A percentile compares a stretch with the other conserved stretches of the same genome.
These are phyloP conservation scores for Neofusicoccum sp. DNA, from an alignment of 2,329 filamentous ascomycete species.

Conservation along the genomic window DNA sequence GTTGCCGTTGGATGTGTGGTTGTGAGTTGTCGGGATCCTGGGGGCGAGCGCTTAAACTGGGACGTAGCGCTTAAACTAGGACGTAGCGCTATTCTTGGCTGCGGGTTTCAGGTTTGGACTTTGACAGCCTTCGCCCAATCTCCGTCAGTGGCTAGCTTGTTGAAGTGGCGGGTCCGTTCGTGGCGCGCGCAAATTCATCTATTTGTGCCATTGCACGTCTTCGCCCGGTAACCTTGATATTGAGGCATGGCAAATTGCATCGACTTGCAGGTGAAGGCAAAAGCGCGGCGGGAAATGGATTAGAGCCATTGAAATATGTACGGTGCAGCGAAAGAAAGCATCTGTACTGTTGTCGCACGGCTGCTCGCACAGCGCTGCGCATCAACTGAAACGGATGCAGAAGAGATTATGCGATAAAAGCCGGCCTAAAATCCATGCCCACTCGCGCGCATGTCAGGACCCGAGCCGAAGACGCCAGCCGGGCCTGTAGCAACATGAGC, in stretches of 20 bases:
- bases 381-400: background rate
- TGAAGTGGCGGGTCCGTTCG: background rate
- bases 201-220: background rate
- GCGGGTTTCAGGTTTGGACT: conserved; percentile 2
- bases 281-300: background rate
- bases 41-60: conserved; percentile 2
- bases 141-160: background rate
- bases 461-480: background rate
- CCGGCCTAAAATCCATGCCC: background rate
- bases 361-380: background rate
- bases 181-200: conserved; percentile 1
- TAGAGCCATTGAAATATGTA: conserved; percentile 18
- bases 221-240: background rate
- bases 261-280: no score
- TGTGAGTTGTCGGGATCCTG: background rate
- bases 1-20: background rate
- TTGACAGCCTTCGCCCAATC: background rate
- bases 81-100: conserved; percentile 15
- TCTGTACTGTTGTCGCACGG: background rate
- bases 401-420: conserved; percentile 1
- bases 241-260: no score
- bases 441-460: background rate
- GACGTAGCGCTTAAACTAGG: conserved; percentile 14
- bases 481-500: conserved; percentile 1
- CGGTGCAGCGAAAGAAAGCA: conserved; percentile 3